These are phyloP conservation scores for Lupinus albus DNA, from an alignment of 306 rosid genomes.

Conservation along the genomic window DNA sequence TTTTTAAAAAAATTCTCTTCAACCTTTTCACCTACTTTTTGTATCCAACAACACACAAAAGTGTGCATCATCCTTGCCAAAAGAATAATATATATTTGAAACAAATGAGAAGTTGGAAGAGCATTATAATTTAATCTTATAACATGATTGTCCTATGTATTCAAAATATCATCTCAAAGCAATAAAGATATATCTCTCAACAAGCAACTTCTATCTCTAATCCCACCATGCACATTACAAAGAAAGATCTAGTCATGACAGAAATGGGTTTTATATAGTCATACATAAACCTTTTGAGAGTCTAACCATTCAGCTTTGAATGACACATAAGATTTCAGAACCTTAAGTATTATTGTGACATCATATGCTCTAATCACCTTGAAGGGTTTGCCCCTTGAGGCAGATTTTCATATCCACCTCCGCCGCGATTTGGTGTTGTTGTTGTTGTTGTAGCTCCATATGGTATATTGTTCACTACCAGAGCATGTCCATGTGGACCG, in stretches of 20 bases:
- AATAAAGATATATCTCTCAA: neutral
- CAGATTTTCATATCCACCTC: slow-evolving; percentile 58
- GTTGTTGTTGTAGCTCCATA: slow-evolving; percentile 69
- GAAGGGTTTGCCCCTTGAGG: slow-evolving; percentile 67
- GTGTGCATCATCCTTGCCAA: no score
- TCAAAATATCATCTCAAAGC: neutral
- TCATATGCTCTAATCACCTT: slow-evolving; percentile 59
- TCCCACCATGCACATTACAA: slow-evolving; percentile 1
- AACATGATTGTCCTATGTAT: neutral
- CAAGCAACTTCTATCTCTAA: neutral
- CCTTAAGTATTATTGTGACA: slow-evolving; percentile 13
- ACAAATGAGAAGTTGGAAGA: no score
- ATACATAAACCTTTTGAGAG: neutral
- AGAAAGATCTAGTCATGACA: neutral
- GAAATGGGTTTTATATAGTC: neutral
- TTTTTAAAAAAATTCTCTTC: no score
- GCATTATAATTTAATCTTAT: no score
- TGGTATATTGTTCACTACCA: slow-evolving; percentile 51
- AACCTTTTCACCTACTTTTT: no score
- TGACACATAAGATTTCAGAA: neutral
- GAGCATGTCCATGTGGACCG: slow-evolving; percentile 61
- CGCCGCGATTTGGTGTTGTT: slow-evolving; percentile 64
- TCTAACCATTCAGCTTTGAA: neutral
- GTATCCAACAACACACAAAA: no score
- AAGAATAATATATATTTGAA: no score